Conservation (phyloP, 116 monocot genomes). For the Cymodocea nodosa region DNA sequence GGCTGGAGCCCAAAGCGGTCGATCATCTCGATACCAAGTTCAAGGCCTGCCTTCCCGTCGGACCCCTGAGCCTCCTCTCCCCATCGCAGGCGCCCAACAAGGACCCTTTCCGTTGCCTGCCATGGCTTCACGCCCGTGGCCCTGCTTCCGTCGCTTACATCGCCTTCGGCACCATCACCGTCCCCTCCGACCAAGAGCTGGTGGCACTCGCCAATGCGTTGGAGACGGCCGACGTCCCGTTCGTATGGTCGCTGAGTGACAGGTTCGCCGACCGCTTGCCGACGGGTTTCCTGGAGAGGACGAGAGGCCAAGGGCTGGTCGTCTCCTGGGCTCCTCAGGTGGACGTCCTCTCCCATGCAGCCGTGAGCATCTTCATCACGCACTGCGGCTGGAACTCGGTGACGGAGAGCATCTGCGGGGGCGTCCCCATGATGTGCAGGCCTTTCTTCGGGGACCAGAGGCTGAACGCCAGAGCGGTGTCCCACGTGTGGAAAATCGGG, state of each 20-base stretch:
- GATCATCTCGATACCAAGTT: constrained; percentile 15
- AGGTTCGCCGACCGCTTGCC: constrained; percentile 8
- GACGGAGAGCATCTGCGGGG: constrained; percentile 26
- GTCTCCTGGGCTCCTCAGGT: constrained; percentile 45
- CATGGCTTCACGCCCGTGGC: constrained; percentile 37
- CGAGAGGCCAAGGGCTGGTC: constrained; percentile 17
- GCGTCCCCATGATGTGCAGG: constrained; percentile 43
- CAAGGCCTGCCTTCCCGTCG: constrained; percentile 20
- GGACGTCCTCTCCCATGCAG: constrained; percentile 20
- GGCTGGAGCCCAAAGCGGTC: constrained; percentile 21
- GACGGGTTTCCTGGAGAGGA: constrained; percentile 22
- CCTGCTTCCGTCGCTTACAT: constrained; percentile 35
- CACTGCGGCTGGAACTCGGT: constrained; percentile 62
- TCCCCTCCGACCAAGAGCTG: constrained; percentile 19
- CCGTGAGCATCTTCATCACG: constrained; percentile 33
- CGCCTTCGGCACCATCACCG: constrained; percentile 30
- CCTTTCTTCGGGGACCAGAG: constrained; percentile 44
- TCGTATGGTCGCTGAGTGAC: constrained; percentile 57
- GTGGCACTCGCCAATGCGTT: constrained; percentile 35
- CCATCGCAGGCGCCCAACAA: neutral
- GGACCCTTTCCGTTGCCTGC: constrained; percentile 19
- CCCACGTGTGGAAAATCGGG: constrained; percentile 33
- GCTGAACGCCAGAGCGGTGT: constrained; percentile 23
- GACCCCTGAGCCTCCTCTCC: constrained; percentile 33
- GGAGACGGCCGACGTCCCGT: constrained; percentile 26